Conservation (phyloP, 495 filamentous ascomycete species). For the Penicillium arizonense region DNA sequence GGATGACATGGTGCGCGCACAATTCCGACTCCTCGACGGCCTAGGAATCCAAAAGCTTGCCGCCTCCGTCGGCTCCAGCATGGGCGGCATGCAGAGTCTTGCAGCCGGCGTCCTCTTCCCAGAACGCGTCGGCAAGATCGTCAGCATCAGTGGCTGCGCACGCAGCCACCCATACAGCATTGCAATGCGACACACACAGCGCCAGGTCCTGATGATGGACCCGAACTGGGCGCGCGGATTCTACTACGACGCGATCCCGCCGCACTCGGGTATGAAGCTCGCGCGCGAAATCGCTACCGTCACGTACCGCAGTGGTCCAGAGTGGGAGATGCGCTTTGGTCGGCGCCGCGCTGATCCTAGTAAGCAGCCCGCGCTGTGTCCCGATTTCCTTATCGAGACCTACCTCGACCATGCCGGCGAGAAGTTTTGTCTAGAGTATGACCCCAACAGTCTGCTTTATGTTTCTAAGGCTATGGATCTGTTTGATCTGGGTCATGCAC, state of each 20-base stretch:
- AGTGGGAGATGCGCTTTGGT: slow-evolving; percentile 97
- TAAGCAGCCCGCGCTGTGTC: slow-evolving; percentile 86
- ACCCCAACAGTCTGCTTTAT: slow-evolving; percentile 94
- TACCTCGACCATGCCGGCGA: slow-evolving; percentile 98
- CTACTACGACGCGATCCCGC: slow-evolving; percentile 87
- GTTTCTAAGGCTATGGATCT: slow-evolving; percentile 99
- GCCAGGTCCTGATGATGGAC: slow-evolving; percentile 98
- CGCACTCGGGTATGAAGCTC: slow-evolving; percentile 96
- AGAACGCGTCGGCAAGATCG: slow-evolving; percentile 74
- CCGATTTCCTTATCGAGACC: slow-evolving; percentile 97
- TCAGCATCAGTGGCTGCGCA: slow-evolving; percentile 91
- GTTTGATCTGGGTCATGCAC: slow-evolving; percentile 80
- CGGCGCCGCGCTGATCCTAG: slow-evolving; percentile 81
- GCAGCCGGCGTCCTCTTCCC: slow-evolving; percentile 88
- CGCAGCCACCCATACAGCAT: slow-evolving; percentile 97
- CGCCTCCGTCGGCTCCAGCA: slow-evolving; percentile 92
- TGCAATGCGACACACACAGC: slow-evolving; percentile 97
- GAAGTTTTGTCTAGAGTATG: slow-evolving; percentile 98
- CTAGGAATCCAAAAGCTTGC: slow-evolving; percentile 79
- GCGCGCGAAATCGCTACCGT: slow-evolving; percentile 97
- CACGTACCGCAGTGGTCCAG: slow-evolving; percentile 93
- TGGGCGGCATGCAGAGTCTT: slow-evolving; percentile 98
- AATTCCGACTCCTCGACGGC: slow-evolving; percentile 83
- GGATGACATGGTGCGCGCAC: slow-evolving; percentile 95
- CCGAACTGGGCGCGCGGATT: slow-evolving; percentile 96